Base-by-base conservation (phyloP, 129 eudicot species). In the Dittrichia graveolens region DNA sequence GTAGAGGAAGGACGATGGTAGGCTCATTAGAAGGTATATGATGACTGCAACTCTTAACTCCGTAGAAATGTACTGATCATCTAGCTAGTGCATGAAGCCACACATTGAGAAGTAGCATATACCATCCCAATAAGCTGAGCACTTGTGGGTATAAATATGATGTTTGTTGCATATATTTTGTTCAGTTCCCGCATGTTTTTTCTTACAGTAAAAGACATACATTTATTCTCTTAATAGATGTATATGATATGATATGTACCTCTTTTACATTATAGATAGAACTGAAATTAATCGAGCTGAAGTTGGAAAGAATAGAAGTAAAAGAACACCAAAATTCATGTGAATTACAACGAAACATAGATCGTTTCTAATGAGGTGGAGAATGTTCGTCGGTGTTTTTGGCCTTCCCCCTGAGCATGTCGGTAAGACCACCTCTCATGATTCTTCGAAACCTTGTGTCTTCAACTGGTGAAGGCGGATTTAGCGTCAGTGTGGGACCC, bases 381-480 rank as follows among this genome's bases (percentile, higher is more conserved):
- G 83, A 56, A 61, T 49, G 72, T 37, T 92, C 96, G 4, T 89
- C 92, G 12, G 34, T 71, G 54, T 61, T 60, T 81, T 88, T 88
- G 13, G 87, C 2, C 84, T 86, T 93, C 39, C 92, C 96, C 68
- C 98, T 80, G 8, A 93, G 89, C 87, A 93, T 93, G 72, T 89
- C 98, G 0, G 89, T 75, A 70, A 93, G 88, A 60, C 96, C 88
- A 38, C 92, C 96, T 73, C 92, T 80, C 98, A 93, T 93, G 67
- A 93, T 93, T 78, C 96, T 81, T 64, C 88, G 74, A 68, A 93
- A 85, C 69, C 96, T 82, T 11, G 98, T 93, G 84, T 93, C 98
- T 59, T 92, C 98, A 0, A 40, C 81, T 8, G 84, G 80, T 8
- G 89, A 76, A n/a, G 76, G 88, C 43, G 78, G 73, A 44, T 42